A percentile compares a stretch with the other conserved stretches of the same genome.
phyloP scores from a whole-genome alignment of 2,329 filamentous ascomycete genomes.

The Pseudodiploospora longispora region DNA sequence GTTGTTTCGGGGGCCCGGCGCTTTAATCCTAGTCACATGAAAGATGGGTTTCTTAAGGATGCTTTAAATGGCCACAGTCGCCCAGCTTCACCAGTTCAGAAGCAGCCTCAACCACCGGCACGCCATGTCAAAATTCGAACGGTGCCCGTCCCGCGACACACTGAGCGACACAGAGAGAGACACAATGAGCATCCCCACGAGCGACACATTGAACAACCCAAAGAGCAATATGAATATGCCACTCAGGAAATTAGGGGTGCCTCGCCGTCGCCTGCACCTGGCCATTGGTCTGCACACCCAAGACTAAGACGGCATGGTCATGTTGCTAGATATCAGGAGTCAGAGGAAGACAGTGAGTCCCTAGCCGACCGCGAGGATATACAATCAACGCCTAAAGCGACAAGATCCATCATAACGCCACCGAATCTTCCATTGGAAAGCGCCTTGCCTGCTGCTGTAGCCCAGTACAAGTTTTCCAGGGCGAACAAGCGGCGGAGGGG shows the following conservation, averaged over 20 bases:
- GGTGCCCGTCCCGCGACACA: neutral
- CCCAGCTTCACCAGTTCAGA: conserved; percentile 16
- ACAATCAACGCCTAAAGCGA: conserved; percentile 16
- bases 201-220: too few species aligned
- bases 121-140: conserved; percentile 26
- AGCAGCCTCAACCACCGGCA: conserved; percentile 29
- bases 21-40: conserved; percentile 19
- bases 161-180: neutral
- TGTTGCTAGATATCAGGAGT: conserved; percentile 11
- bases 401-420: conserved; percentile 12
- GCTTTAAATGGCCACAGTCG: conserved; percentile 12
- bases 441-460: conserved; percentile 14
- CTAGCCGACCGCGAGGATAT: conserved; percentile 15
- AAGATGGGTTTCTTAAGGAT: conserved; percentile 25
- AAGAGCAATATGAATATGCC: neutral
- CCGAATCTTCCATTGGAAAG: conserved; percentile 15
- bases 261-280: conserved; percentile 17
- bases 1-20: conserved; percentile 20
- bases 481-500: conserved; percentile 34
- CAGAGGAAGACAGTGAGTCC: conserved; percentile 17
- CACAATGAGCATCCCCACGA: too few species aligned
- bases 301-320: conserved; percentile 10
- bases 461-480: conserved; percentile 11
- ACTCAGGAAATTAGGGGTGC: conserved; percentile 10
- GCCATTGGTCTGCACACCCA: conserved; percentile 8